Conservation (phyloP, 305 asterid genomes). For the Caryopteris hybrid region DNA sequence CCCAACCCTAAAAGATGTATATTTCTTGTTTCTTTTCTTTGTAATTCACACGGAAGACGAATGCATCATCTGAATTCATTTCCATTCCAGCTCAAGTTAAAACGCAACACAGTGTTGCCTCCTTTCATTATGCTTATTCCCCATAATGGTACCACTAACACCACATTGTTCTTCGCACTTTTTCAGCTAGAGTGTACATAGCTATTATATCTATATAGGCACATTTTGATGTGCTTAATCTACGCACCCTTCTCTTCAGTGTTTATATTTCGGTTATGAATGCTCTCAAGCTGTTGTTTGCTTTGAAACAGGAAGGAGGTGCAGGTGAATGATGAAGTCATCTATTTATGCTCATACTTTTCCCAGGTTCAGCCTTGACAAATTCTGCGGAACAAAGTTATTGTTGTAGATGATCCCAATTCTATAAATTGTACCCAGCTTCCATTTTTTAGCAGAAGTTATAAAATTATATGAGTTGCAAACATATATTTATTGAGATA, state of each 20-base stretch:
- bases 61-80: not conserved
- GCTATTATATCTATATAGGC: not conserved
- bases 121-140: not conserved
- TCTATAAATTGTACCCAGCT: not conserved
- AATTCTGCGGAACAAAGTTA: not conserved
- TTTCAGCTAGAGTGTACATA: not conserved
- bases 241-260: not conserved
- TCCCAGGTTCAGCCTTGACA: conserved; percentile 31
- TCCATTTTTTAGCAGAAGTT: not conserved
- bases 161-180: not conserved
- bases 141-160: not conserved
- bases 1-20: no score
- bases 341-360: conserved; percentile 57
- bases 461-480: not conserved
- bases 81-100: not conserved
- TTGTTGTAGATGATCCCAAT: not conserved
- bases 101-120: not conserved
- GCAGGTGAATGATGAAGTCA: conserved; percentile 32
- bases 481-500: no score
- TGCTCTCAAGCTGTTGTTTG: conserved; percentile 3
- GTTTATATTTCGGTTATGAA: not conserved
- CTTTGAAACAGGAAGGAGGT: conserved; percentile 68
- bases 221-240: not conserved
- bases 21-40: no score
- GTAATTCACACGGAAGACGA: no score